Evolutionary conservation across 768 basidiomycete species (phyloP).

Genomic region (Tylopilus vinaceipallidus): DNA sequence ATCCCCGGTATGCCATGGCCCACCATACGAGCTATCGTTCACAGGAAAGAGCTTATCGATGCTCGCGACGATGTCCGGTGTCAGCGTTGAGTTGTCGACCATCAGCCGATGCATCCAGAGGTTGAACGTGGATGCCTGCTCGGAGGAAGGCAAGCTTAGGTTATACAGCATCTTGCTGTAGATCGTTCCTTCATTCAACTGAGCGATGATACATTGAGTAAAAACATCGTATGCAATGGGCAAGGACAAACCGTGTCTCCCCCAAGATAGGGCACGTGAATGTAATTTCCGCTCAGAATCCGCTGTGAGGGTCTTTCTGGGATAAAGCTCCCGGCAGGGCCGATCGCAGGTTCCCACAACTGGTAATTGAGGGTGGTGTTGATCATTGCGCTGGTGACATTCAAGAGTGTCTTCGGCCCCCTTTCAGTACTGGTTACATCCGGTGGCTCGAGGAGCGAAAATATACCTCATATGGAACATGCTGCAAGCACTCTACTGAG

Average conservation of each 20-base stretch:
- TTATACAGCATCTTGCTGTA: slow-evolving; percentile 28
- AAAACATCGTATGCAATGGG: background rate
- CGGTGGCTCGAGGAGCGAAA: background rate
- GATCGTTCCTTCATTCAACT: slow-evolving; percentile 17
- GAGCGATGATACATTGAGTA: too few species aligned
- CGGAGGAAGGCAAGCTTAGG: slow-evolving; percentile 37
- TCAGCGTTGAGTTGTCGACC: slow-evolving; percentile 44
- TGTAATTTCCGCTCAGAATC: slow-evolving; percentile 47
- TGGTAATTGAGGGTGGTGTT: slow-evolving; percentile 45
- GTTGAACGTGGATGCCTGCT: slow-evolving; percentile 45
- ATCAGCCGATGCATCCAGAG: slow-evolving; percentile 46
- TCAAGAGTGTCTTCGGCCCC: slow-evolving; percentile 42
- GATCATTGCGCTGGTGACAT: slow-evolving; percentile 48
- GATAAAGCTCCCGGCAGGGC: slow-evolving; percentile 49
- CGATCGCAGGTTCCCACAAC: slow-evolving; percentile 57
- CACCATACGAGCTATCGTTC: slow-evolving; percentile 46
- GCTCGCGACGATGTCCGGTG: slow-evolving; percentile 34
- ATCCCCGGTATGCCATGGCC: slow-evolving; percentile 57
- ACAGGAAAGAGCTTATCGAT: slow-evolving; percentile 45
- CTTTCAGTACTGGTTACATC: background rate
- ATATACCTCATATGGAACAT: slow-evolving; percentile 18
- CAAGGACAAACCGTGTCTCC: slow-evolving; percentile 48
- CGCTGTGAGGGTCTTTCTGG: slow-evolving; percentile 44
- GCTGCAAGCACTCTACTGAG: slow-evolving; percentile 42
- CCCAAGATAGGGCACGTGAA: slow-evolving; percentile 52